Conservation (phyloP, 1,284 basidiomycete genomes). For the Ganoderma lucidum region DNA sequence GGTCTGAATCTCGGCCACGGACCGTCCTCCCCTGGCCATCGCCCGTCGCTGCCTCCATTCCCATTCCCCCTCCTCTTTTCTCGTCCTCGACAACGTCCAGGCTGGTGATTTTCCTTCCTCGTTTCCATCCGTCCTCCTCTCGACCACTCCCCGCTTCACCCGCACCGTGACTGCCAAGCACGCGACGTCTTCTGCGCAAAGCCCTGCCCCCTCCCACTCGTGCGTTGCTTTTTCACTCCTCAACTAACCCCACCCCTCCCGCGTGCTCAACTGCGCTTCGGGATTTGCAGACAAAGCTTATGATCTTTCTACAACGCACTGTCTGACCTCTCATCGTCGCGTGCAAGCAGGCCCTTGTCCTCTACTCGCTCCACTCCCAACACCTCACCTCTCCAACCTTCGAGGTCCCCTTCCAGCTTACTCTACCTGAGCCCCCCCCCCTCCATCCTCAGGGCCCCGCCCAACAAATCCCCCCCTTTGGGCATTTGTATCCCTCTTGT, state of each 20-base stretch:
- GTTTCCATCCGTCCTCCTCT: neutral
- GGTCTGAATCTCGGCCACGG: conserved; percentile 34
- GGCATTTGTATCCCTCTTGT: conserved; percentile 43
- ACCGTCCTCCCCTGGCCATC: conserved; percentile 36
- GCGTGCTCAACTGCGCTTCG: conserved; percentile 19
- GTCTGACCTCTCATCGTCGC: conserved; percentile 38
- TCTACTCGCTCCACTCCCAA: conserved; percentile 49
- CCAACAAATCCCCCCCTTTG: conserved; percentile 52
- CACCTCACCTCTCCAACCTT: conserved; percentile 44
- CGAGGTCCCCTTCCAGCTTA: conserved; percentile 40
- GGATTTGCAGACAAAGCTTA: conserved; percentile 33
- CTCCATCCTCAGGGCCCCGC: conserved; percentile 46
- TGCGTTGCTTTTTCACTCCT: conserved; percentile 30
- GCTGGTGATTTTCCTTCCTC: neutral
- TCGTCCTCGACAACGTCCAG: conserved; percentile 18
- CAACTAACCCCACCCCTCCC: conserved; percentile 15
- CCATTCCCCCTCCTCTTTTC: conserved; percentile 19
- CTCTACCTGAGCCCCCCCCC: conserved; percentile 46
- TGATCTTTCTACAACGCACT: conserved; percentile 40
- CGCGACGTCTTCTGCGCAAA: conserved; percentile 6
- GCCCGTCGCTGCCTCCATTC: conserved; percentile 29
- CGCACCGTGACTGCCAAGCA: neutral
- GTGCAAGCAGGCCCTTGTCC: conserved; percentile 44
- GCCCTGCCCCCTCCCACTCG: conserved; percentile 13
- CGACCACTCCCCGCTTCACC: conserved; percentile 2